These are phyloP conservation scores for Debaryomycetaceae sp. DNA, from an alignment of 1,139 yeast species.

Conservation along the genomic window DNA sequence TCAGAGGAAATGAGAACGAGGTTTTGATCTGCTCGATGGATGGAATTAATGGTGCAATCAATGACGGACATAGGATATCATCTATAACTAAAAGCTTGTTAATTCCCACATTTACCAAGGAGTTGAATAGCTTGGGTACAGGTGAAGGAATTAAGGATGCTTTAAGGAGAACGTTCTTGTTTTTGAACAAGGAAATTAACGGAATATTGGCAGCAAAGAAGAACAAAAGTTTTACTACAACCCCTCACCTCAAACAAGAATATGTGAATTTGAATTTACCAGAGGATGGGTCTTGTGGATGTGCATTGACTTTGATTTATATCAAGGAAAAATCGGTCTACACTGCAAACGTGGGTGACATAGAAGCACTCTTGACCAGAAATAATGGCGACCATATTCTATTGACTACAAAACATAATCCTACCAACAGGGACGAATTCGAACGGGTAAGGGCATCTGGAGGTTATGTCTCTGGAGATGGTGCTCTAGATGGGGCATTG, in stretches of 20 bases:
- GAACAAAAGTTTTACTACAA: conserved; percentile 22
- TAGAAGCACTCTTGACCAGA: conserved; percentile 75
- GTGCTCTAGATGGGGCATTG: conserved; percentile 78
- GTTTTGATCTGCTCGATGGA: conserved; percentile 82
- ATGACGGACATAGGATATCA: conserved; percentile 67
- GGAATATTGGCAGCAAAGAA: conserved; percentile 38
- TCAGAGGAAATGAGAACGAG: conserved; percentile 74
- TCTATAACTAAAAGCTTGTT: conserved; percentile 71
- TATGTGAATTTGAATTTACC: conserved; percentile 37
- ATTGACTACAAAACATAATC: conserved; percentile 79
- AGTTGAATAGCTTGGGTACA: conserved; percentile 49
- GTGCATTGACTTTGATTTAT: conserved; percentile 79
- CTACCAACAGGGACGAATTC: conserved; percentile 75
- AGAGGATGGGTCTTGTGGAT: conserved; percentile 79
- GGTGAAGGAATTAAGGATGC: conserved; percentile 60
- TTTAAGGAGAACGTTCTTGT: conserved; percentile 71
- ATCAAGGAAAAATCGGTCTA: conserved; percentile 67
- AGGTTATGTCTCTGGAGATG: conserved; percentile 84
- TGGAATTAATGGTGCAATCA: conserved; percentile 61
- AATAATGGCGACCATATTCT: conserved; percentile 75
- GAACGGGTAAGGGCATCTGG: conserved; percentile 89
- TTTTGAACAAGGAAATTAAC: conserved; percentile 74
- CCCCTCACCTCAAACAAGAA: conserved; percentile 33
- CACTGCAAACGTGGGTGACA: conserved; percentile 90
- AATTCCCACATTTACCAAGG: conserved; percentile 60